phyloP scores from a whole-genome alignment of 345 rosid species.

The Citrus hindsii region DNA sequence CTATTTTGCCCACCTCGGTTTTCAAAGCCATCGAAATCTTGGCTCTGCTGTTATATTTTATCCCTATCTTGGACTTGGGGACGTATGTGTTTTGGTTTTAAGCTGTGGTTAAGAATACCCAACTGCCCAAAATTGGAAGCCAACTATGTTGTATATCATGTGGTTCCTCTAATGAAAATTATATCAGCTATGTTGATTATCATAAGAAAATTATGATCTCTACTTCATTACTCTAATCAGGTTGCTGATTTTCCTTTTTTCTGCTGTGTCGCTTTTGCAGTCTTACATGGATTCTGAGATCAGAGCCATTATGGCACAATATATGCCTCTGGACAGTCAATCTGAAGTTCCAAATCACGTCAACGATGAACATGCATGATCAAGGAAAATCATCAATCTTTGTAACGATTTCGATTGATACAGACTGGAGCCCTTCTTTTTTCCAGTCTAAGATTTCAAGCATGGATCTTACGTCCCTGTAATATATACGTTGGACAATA shows the following conservation, averaged over 20 bases:
- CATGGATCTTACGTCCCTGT: constrained; percentile 14
- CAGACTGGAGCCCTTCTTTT: not conserved
- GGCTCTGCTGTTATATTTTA: not conserved
- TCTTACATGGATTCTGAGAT: constrained; percentile 98
- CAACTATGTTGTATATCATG: not conserved
- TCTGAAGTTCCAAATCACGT: constrained; percentile 62
- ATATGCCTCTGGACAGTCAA: constrained; percentile 96
- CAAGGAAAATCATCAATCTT: not conserved
- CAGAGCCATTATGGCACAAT: constrained; percentile 97
- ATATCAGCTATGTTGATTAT: not conserved
- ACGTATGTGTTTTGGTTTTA: not conserved
- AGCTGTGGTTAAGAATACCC: not conserved
- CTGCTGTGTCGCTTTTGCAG: constrained; percentile 36
- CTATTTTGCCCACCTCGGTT: not conserved
- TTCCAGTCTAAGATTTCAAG: constrained; percentile 11
- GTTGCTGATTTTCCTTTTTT: not conserved
- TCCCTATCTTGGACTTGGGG: not conserved
- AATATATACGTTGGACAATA: constrained; percentile 17
- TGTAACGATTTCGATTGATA: not conserved
- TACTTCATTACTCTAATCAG: not conserved
- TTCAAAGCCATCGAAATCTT: not conserved
- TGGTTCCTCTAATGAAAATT: not conserved
- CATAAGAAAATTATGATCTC: not conserved
- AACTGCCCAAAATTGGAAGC: not conserved
- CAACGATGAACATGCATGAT: constrained; percentile 55